phyloP scores from a whole-genome alignment of 305 asterid genomes.

The Fraxinus velutina region DNA sequence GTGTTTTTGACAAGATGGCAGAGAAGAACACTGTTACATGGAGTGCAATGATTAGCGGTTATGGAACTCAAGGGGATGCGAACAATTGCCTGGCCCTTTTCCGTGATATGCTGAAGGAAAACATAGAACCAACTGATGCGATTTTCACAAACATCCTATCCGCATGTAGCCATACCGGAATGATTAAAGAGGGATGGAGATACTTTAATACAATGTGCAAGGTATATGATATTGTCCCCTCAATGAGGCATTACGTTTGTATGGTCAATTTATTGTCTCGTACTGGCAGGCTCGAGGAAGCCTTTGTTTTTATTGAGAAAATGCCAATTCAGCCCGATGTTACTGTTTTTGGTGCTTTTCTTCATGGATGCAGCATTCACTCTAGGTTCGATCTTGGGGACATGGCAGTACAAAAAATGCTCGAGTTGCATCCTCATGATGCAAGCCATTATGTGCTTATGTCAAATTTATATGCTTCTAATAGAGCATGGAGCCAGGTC shows the following conservation, averaged over 20 bases:
- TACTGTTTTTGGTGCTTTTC: slow-evolving; percentile 41
- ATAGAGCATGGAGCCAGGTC: slow-evolving; percentile 43
- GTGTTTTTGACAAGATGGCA: slow-evolving; percentile 45
- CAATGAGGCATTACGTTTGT: slow-evolving; percentile 46
- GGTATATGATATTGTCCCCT: slow-evolving; percentile 32
- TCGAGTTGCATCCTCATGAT: slow-evolving; percentile 39
- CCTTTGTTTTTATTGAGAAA: slow-evolving; percentile 37
- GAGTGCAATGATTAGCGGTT: slow-evolving; percentile 55
- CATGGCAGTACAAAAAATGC: slow-evolving; percentile 47
- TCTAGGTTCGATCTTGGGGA: slow-evolving; percentile 56
- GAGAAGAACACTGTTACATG: slow-evolving; percentile 45
- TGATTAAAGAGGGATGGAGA: slow-evolving; percentile 50
- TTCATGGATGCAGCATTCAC: slow-evolving; percentile 50
- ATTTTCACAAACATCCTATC: slow-evolving; percentile 49
- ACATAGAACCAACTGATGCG: slow-evolving; percentile 43
- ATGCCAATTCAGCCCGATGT: slow-evolving; percentile 43
- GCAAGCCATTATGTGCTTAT: slow-evolving; percentile 45
- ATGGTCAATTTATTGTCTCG: slow-evolving; percentile 59
- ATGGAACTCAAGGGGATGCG: slow-evolving; percentile 48
- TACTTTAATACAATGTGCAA: slow-evolving; percentile 40
- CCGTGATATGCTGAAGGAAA: slow-evolving; percentile 38
- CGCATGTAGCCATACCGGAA: slow-evolving; percentile 50
- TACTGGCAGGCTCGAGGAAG: slow-evolving; percentile 47
- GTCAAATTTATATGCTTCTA: slow-evolving; percentile 41
- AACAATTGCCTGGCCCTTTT: slow-evolving; percentile 37